Evolutionary conservation across 164 flowering plant species (phyloP).

Genomic region (Macadamia integrifolia): DNA sequence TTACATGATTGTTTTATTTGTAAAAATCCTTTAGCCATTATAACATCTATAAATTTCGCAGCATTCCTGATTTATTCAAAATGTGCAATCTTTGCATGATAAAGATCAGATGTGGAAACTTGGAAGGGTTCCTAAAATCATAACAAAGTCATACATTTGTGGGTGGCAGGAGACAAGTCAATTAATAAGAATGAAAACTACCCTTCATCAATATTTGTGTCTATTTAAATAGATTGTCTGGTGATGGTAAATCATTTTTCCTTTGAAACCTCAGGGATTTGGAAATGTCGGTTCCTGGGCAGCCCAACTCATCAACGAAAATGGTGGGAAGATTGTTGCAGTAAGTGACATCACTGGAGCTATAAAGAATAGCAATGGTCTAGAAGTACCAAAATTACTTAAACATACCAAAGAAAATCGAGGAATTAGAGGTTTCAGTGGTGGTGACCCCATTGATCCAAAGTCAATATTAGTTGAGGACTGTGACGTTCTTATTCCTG

Average conservation of each 20-base stretch:
- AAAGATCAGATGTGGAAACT: neutral
- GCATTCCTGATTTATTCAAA: neutral
- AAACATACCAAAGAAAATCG: conserved; percentile 48
- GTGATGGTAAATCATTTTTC: no score
- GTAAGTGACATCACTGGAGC: conserved; percentile 86
- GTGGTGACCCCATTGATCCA: conserved; percentile 62
- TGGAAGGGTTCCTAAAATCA: neutral
- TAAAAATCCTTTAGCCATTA: no score
- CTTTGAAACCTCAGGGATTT: conserved; percentile 53
- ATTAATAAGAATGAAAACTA: no score
- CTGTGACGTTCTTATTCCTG: conserved; percentile 89
- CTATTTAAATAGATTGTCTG: no score
- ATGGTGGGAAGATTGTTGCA: conserved; percentile 83
- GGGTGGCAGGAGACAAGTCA: no score
- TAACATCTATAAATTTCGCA: neutral
- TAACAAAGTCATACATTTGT: no score
- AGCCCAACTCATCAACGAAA: conserved; percentile 62
- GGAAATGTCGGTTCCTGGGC: conserved; percentile 99
- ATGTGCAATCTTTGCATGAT: neutral
- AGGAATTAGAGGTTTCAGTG: conserved; percentile 76
- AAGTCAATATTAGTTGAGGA: conserved; percentile 72
- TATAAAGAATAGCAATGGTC: conserved; percentile 69
- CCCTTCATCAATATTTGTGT: no score
- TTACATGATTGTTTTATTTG: neutral
- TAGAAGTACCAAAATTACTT: conserved; percentile 63